Percentiles rank a stretch among this genome's conserved stretches.
These are phyloP conservation scores for Nepenthes alata DNA, from an alignment of 179 eudicot species.

Conservation along the genomic window DNA sequence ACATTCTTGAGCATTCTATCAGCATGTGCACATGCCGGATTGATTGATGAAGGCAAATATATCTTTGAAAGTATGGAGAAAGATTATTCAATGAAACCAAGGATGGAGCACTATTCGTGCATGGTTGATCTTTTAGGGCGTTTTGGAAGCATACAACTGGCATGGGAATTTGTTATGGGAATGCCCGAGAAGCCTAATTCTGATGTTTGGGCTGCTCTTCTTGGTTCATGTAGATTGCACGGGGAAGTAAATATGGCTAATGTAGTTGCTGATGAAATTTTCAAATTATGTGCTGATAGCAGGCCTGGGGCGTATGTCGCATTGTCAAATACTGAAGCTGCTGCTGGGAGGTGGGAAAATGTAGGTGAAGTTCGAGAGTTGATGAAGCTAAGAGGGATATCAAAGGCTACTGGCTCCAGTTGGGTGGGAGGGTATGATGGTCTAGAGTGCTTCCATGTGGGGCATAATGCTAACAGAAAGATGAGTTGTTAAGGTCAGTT, in stretches of 20 bases:
- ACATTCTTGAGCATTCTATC: constrained; percentile 71
- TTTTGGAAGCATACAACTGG: constrained; percentile 50
- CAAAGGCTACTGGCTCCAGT: constrained; percentile 66
- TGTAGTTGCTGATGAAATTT: constrained; percentile 58
- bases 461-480: constrained; percentile 2
- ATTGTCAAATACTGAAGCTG: constrained; percentile 67
- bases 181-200: constrained; percentile 79
- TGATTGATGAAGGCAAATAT: constrained; percentile 49
- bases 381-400: constrained; percentile 66
- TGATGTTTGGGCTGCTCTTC: constrained; percentile 91
- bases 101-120: constrained; percentile 91
- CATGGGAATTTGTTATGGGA: constrained; percentile 47
- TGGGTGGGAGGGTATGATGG: constrained; percentile 51
- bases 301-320: constrained; percentile 84
- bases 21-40: constrained; percentile 74
- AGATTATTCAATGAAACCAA: constrained; percentile 58
- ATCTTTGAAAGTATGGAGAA: constrained; percentile 68
- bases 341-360: constrained; percentile 72
- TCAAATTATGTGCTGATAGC: constrained; percentile 31
- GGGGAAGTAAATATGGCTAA: constrained; percentile 69
- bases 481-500: not conserved
- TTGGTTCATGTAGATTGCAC: constrained; percentile 62
- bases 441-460: constrained; percentile 17
- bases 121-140: constrained; percentile 88
- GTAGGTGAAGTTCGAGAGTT: constrained; percentile 61